A percentile compares a stretch with the other conserved stretches of the same genome.
Conservation (phyloP, 2,329 filamentous ascomycete species). For the Salinomyces thailandicus region DNA sequence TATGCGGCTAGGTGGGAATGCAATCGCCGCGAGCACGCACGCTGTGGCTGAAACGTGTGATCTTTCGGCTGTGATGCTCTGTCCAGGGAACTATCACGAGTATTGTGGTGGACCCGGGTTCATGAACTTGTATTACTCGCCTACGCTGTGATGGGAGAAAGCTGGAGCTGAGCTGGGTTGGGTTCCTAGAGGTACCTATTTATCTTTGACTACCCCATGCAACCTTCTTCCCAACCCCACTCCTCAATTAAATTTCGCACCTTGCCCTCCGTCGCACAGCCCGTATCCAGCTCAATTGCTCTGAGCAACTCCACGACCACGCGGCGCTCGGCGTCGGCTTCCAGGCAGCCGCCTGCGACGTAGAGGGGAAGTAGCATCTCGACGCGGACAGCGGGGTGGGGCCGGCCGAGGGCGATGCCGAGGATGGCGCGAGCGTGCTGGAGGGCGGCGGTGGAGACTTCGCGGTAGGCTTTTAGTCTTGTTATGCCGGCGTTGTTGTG, state of each 20-base stretch:
- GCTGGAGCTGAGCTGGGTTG: not conserved
- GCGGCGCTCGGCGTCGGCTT: constrained; percentile 43
- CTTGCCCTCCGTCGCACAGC: constrained; percentile 52
- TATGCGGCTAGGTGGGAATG: constrained; percentile 12
- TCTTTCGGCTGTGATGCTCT: constrained; percentile 15
- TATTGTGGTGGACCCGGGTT: constrained; percentile 22
- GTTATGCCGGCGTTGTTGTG: constrained; percentile 38
- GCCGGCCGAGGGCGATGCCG: constrained; percentile 48
- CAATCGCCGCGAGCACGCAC: constrained; percentile 11
- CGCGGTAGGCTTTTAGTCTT: constrained; percentile 45
- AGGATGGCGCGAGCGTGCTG: constrained; percentile 51
- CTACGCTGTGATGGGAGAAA: constrained; percentile 8
- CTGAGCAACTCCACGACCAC: constrained; percentile 48
- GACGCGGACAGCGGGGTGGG: constrained; percentile 45
- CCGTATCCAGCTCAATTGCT: constrained; percentile 52
- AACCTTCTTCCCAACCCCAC: constrained; percentile 34
- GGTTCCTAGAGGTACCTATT: no score
- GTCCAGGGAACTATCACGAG: constrained; percentile 19
- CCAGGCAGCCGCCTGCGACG: constrained; percentile 50
- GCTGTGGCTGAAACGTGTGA: constrained; percentile 13
- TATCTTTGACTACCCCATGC: no score
- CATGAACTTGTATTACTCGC: constrained; percentile 25
- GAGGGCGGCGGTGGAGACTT: constrained; percentile 43
- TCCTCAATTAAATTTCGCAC: constrained; percentile 42
- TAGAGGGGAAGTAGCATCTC: constrained; percentile 50